Base-by-base conservation (phyloP, 2,329 filamentous ascomycete genomes). In the Aspergillus persii region DNA sequence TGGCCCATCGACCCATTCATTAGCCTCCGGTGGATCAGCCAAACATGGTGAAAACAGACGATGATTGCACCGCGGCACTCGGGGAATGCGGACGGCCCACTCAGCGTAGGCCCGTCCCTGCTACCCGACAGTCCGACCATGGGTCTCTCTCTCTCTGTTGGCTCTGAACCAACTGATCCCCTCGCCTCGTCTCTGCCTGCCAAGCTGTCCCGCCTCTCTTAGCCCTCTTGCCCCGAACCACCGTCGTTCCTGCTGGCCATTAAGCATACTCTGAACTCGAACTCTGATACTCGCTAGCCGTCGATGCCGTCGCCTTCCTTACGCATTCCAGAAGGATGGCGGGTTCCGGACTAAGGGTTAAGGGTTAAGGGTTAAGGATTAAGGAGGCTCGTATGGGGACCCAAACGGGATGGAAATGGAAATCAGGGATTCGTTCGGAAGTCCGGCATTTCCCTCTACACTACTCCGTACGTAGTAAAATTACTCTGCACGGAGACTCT, bases 61-160 rank as follows among this genome's bases (percentile, higher is more conserved):
- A 23, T 61, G 51, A 59, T 60, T 58, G 57, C 58, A 47, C 57
- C 57, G 59, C 49, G 55, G 54, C 46, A 46, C 36, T 64, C 66
- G 67, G 67, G 67, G 67, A 69, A 69, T 56, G 57, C 66, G 65
- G 66, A 59, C 51, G 9, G 48, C 61, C 67, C 67, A 68, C 66
- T 63, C 60, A 54, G 56, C 53, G 56, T 51, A 60, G 62, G 62
- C 59, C 65, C 63, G 63, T 67, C 63, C 62, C 63, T 58, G 57
- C 58, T 64, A 50, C 56, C 62, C 63, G 61, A 63, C 41, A 55
- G 46, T 39, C 61, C 54, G 54, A 41, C 56, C 36, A 55, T 54
- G 51, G 53, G 44, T 58, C 56, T 49, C 53, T 39, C 46, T 27
- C 15, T 27, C 26, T 23, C 18, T 23, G 18, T 23, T 23, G 18